phyloP scores from a whole-genome alignment of 805 yeast species.

The Metschnikowia aberdeeniae region DNA sequence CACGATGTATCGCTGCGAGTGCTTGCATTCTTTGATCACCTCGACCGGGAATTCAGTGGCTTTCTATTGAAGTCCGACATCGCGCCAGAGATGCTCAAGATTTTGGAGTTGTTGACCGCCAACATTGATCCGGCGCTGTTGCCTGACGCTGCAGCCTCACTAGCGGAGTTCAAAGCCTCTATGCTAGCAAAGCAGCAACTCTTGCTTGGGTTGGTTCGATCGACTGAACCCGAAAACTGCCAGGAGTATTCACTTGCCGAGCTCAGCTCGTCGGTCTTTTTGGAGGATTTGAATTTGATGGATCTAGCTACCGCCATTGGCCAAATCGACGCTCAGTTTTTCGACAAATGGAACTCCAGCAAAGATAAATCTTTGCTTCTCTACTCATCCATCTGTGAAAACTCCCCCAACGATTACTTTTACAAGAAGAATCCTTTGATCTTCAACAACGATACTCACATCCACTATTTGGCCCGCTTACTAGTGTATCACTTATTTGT shows the following conservation, averaged over 20 bases:
- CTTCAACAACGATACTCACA: constrained; percentile 59
- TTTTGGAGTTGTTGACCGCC: constrained; percentile 45
- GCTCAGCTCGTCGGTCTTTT: constrained; percentile 44
- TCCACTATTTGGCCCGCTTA: constrained; percentile 76
- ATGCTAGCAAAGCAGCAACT: constrained; percentile 49
- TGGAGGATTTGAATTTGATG: constrained; percentile 47
- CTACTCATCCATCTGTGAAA: constrained; percentile 39
- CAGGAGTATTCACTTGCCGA: constrained; percentile 24
- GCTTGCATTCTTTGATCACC: constrained; percentile 49
- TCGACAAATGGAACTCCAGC: constrained; percentile 71
- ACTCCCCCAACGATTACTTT: constrained; percentile 22
- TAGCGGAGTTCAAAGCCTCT: constrained; percentile 49
- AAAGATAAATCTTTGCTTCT: constrained; percentile 72
- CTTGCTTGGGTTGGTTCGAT: constrained; percentile 24
- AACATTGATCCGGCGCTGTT: not conserved
- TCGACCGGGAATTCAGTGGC: constrained; percentile 61
- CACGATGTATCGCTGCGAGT: constrained; percentile 46
- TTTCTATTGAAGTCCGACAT: constrained; percentile 62
- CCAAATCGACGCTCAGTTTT: constrained; percentile 62
- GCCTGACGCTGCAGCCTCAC: constrained; percentile 20
- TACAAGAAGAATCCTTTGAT: constrained; percentile 68
- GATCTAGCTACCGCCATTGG: constrained; percentile 62
- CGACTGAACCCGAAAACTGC: not conserved
- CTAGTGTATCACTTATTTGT: constrained; percentile 65
- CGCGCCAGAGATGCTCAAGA: constrained; percentile 51